Evolutionary conservation across 2,329 filamentous ascomycete genomes (phyloP).

Genomic region (Fusarium penzigii): DNA sequence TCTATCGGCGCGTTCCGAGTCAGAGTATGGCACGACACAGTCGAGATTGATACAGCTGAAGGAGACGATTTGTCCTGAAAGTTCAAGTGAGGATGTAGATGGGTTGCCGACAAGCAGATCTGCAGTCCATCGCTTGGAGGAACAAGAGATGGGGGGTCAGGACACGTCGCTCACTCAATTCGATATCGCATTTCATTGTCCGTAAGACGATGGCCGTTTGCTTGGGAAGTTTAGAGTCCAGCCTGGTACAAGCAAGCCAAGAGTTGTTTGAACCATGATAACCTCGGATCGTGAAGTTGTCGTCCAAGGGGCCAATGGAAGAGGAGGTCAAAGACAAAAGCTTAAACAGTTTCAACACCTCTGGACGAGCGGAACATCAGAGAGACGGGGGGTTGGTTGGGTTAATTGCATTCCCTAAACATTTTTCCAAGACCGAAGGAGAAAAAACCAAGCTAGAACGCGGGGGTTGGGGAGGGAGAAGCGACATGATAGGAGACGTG

Average conservation of each 20-base stretch:
- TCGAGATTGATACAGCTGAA: neutral
- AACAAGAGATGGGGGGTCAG: no score
- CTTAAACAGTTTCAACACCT: neutral
- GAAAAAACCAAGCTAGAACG: no score
- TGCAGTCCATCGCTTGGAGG: no score
- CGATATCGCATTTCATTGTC: no score
- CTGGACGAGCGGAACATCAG: slow-evolving; percentile 14
- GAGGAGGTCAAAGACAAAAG: slow-evolving; percentile 1
- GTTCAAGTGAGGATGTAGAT: neutral
- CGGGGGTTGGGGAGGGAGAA: no score
- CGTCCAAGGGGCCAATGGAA: slow-evolving; percentile 13
- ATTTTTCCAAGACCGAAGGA: no score
- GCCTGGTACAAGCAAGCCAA: neutral
- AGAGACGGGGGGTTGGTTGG: no score
- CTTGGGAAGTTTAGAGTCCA: neutral
- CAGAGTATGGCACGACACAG: neutral
- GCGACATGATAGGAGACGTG: no score
- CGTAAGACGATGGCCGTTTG: slow-evolving; percentile 1
- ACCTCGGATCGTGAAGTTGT: slow-evolving; percentile 11
- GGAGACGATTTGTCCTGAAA: neutral
- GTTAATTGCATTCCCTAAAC: no score
- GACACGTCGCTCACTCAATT: no score
- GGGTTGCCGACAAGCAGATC: no score
- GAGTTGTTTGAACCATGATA: slow-evolving; percentile 9
- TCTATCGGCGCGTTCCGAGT: slow-evolving; percentile 4